Evolutionary conservation across 2,329 filamentous ascomycete species (phyloP).

Genomic region (Neofusicoccum sp.): DNA sequence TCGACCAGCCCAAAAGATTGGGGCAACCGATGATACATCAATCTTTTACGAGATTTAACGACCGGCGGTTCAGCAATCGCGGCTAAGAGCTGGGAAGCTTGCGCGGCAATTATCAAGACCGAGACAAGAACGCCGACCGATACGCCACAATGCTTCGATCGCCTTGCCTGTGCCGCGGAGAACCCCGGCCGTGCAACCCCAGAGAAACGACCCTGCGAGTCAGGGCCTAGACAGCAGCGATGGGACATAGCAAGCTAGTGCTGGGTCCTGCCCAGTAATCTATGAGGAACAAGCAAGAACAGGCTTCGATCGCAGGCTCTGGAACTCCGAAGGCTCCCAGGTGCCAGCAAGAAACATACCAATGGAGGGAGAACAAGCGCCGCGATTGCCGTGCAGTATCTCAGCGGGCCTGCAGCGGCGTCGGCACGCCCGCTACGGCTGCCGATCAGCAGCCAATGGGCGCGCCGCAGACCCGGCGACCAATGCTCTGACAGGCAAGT

Average conservation of each 20-base stretch:
- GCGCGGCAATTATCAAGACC: neutral
- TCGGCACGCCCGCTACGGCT: neutral
- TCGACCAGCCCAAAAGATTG: too few relatives aligned
- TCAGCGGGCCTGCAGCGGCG: neutral
- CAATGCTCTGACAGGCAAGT: conserved; percentile 5
- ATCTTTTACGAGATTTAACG: neutral
- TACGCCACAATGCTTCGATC: conserved; percentile 7
- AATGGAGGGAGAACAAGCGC: neutral
- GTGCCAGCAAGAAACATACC: neutral
- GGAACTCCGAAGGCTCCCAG: neutral
- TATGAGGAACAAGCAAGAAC: too few relatives aligned
- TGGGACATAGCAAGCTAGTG: too few relatives aligned
- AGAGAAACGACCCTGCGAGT: neutral
- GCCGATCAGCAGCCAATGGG: conserved; percentile 2
- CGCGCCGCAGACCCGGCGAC: neutral
- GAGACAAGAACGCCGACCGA: neutral
- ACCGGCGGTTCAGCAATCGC: neutral
- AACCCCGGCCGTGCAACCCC: conserved; percentile 12
- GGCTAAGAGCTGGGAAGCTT: neutral
- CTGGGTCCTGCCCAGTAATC: too few relatives aligned
- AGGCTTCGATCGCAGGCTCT: too few relatives aligned
- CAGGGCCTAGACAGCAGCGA: neutral
- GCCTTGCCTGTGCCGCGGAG: neutral
- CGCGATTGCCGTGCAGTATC: neutral
- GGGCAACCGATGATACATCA: neutral